Base-by-base conservation (phyloP, 495 filamentous ascomycete genomes). In the Daldinia loculata region DNA sequence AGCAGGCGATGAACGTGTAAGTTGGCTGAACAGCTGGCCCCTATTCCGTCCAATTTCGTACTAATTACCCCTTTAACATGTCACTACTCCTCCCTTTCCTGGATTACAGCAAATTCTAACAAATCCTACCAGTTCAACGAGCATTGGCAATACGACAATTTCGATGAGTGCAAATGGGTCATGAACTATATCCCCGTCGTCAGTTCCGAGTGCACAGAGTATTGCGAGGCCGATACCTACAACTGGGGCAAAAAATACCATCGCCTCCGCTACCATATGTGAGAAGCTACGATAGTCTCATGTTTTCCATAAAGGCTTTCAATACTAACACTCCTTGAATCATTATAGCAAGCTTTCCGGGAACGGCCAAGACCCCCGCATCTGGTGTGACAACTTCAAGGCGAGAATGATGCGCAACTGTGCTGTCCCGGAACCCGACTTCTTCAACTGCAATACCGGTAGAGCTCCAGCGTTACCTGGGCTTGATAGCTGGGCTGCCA, bases 151-250 rank as follows among this genome's bases (percentile, higher is more conserved):
- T 67, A 59, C 19, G 51, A 63, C 15, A 34, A 39, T 8, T 12
- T 11, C 6, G 36, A 50, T 3, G 57, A 62, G 26, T 70, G 56
- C 17, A 38, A 30, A 11, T 71, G 52, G 52, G 30, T 19, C 14
- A 6, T 41, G 51, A 53, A 30, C 3, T 67, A 67, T 15, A 51
- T 65, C 4, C 50, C 30, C 15, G 29, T 17, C 39, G 29, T 72
- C 58, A 64, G 43, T 15, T 62, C 60, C 6, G 68, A 74, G 56
- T 74, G 63, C 34, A 67, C 68, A n/a, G 71, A 70, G 34, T 74
- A 64, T 34, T 63, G 57, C 48, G 68, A 66, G 39, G 68, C 63
- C 58, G 61, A 70, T 17, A 27, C 53, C 34, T 71, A 58, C 34
- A 41, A 66, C 24, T 53, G 50, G 58, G 63, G 58, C 2, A 36